Base-by-base conservation (phyloP, 2,329 filamentous ascomycete genomes). In the Aspergillus ochraceoroseus region DNA sequence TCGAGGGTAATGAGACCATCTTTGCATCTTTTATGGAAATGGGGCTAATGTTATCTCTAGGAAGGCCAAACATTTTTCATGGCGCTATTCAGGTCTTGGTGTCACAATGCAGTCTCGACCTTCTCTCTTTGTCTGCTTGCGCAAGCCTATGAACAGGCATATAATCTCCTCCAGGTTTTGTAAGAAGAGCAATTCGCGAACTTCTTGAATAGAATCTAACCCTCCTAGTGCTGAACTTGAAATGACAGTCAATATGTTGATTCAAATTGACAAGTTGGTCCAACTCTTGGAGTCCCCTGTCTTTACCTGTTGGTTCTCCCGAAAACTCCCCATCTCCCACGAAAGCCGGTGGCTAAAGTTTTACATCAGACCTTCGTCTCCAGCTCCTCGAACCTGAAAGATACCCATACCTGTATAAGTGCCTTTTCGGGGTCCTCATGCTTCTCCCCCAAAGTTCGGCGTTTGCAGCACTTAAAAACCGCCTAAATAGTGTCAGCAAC, bases 181-280 rank as follows among this genome's bases (percentile, higher is more conserved):
- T 94, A 64, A 56, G 80, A 63, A 25, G 8, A 17, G 4, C 2
- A 3, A 7, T 5, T n/a, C n/a, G n/a, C n/a, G n/a, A n/a, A n/a
- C n/a, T n/a, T n/a, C n/a, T n/a, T 11, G 13, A 15, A 33, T 19
- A 19, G 18, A 9, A 23, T 29, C 49, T 56, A 44, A 59, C 61
- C 61, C 32, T 8, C n/a, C 7, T 49, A 94, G 87, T 65, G 92
- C 87, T 44, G 92, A 98, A 57, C 74, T 98, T 33, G 92, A 98
- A 63, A 96, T 98, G 87, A 96, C 90, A 0, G 92, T 98, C 54
- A 95, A 95, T 55, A 94, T 95, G 67, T 77, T 98, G 40, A 98
- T 98, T 29, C 94, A 98, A 63, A 95, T 98, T 53, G 92, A 98
- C 66, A 98, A 98, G 64, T 76, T 98, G 11, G 92, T 98, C 8